Conservation (phyloP, 176 grass and related monocot species). For the Echinochloa phyllopogon region DNA sequence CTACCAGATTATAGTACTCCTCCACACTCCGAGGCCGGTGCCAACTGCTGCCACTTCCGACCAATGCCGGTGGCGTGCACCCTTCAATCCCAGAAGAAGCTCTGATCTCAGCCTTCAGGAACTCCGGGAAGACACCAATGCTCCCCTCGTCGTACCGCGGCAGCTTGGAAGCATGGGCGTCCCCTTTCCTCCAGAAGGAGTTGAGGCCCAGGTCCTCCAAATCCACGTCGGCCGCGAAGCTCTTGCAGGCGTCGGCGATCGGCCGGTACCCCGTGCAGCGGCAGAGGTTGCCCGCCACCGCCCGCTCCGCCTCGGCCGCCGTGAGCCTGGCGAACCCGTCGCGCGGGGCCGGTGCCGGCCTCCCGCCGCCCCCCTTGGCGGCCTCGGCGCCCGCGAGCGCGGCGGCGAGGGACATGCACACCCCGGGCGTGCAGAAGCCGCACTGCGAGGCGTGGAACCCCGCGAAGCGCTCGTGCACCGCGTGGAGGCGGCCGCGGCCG, state of each 20-base stretch:
- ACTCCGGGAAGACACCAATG: constrained; percentile 72
- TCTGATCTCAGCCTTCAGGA: constrained; percentile 79
- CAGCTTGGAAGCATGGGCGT: constrained; percentile 52
- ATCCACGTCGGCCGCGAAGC: constrained; percentile 91
- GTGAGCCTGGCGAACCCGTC: constrained; percentile 77
- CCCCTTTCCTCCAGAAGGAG: constrained; percentile 79
- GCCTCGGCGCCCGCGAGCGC: constrained; percentile 64
- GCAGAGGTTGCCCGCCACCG: constrained; percentile 83
- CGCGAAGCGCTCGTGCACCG: constrained; percentile 67
- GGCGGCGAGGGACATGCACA: constrained; percentile 94
- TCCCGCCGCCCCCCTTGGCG: background rate
- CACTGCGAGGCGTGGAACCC: constrained; percentile 96
- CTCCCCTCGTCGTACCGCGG: constrained; percentile 55
- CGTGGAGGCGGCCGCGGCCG: constrained; percentile 53
- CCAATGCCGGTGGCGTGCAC: background rate
- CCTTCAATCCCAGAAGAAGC: constrained; percentile 33
- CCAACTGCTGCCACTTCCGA: constrained; percentile 36
- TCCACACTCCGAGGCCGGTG: constrained; percentile 60
- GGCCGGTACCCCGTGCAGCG: constrained; percentile 95
- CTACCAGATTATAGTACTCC: constrained; percentile 55
- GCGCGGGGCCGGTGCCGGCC: constrained; percentile 40
- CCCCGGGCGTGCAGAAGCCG: constrained; percentile 89
- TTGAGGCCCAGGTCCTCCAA: constrained; percentile 92
- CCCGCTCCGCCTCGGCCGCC: constrained; percentile 61
- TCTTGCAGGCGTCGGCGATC: constrained; percentile 87